Evolutionary conservation across 192 early-diverging fungal species (phyloP).

Genomic region (Powellomyces hirtus): DNA sequence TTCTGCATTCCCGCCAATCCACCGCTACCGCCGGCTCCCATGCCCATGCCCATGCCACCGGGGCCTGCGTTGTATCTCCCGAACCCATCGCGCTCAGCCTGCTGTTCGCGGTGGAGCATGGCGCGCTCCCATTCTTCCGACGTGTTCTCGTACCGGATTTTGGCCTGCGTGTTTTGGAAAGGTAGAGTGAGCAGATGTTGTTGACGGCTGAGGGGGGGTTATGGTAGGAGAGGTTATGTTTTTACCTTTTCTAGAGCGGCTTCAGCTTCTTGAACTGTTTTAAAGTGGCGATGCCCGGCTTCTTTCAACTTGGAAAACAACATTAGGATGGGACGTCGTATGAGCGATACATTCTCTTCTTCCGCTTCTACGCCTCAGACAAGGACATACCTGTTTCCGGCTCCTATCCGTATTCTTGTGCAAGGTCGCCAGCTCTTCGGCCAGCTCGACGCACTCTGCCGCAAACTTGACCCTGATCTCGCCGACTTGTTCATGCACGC

Average conservation of each 20-base stretch:
- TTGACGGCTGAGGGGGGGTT: too few species aligned
- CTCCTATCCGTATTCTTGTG: conserved; percentile 77
- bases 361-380: too few species aligned
- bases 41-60: too few species aligned
- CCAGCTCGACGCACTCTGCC: conserved; percentile 63
- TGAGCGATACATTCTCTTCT: neutral
- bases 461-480: conserved; percentile 78
- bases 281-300: conserved; percentile 69
- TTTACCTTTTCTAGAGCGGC: conserved; percentile 75
- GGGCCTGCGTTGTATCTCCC: neutral
- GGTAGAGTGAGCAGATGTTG: neutral
- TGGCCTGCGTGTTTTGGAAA: conserved; percentile 39
- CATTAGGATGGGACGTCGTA: too few species aligned
- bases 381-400: conserved; percentile 78
- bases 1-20: neutral
- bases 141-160: conserved; percentile 72
- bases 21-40: neutral
- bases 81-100: conserved; percentile 8
- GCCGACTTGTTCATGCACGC: conserved; percentile 81
- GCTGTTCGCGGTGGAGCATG: conserved; percentile 33
- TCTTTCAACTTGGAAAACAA: conserved; percentile 68
- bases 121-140: conserved; percentile 87
- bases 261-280: conserved; percentile 76
- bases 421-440: conserved; percentile 74
- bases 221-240: conserved; percentile 23